Evolutionary conservation across 352 stramenopile genomes (phyloP), one percentile per base, ranked within the genome.

Genomic region (Pythium phragmitis): DNA sequence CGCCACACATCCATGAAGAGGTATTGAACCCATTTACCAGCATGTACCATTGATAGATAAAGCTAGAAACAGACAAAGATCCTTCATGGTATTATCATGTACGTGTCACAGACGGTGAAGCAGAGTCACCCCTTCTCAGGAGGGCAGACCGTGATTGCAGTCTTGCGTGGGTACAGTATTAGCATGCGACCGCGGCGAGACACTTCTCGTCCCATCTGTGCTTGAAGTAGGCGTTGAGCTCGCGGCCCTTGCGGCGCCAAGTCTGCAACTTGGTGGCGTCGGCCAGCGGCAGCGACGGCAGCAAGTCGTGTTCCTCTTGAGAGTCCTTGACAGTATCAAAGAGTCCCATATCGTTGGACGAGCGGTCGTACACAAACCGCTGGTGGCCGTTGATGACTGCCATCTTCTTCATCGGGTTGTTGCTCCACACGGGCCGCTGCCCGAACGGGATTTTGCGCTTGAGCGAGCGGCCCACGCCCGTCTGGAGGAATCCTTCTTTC

Each of bases 321-420:
- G 80, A 71, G 47, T 86, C 79, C 1, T 34, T 65, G 13, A 72
- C 26, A 0, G 79, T 70, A 41, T 88, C 66, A 39, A 76, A 72
- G 1, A 88, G 67, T 14, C 65, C 26, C 14, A 85, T 68, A 16
- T 57, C 68, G 37, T 53, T 73, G 4, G 70, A 72, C 11, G 70
- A 54, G 0, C 62, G 63, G 51, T 88, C 79, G 33, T 86, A 86
- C 9, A 80, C 66, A 4, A 86, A 61, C 3, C 79, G 73, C 2
- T 64, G 28, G 16, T 81, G 54, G 36, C 75, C 76, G 6, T 59
- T 52, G 0, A 85, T 65, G 6, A 72, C 67, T 46, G 75, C 68
- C 56, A 80, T 70, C 56, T 88, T 82, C 16, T 68, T 72, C 17
- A 73, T 63, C 6, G 79, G 77, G 33, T 88, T 88, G 73, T 86